These are phyloP conservation scores for Simplicillium sp. DNA, from an alignment of 2,329 filamentous ascomycete species.

Conservation along the genomic window DNA sequence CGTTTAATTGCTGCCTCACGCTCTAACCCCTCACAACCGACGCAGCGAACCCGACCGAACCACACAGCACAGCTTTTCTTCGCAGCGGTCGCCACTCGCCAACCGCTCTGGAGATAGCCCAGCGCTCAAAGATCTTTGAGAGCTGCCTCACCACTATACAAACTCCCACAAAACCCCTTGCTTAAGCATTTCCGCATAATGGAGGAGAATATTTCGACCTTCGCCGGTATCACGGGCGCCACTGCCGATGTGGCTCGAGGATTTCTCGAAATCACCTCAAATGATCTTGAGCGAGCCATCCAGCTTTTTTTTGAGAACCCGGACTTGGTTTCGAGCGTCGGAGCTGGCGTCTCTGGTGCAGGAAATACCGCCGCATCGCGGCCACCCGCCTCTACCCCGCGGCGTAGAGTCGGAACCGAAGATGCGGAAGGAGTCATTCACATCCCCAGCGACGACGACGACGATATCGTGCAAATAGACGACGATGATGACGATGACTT, in stretches of 20 bases:
- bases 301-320: constrained; percentile 86
- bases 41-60: too few relatives aligned
- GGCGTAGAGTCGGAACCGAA: constrained; percentile 18
- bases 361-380: constrained; percentile 8
- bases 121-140: too few relatives aligned
- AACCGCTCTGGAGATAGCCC: too few relatives aligned
- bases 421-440: constrained; percentile 44
- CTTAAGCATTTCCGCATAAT: too few relatives aligned
- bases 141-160: too few relatives aligned
- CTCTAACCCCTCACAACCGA: too few relatives aligned
- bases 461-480: constrained; percentile 30
- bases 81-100: too few relatives aligned
- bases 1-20: too few relatives aligned
- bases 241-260: constrained; percentile 65
- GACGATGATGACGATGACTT: constrained; percentile 28
- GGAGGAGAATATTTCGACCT: constrained; percentile 68
- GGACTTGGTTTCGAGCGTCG: constrained; percentile 43
- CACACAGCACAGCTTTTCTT: too few relatives aligned
- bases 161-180: too few relatives aligned
- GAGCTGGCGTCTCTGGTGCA: constrained; percentile 18
- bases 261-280: constrained; percentile 78
- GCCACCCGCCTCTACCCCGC: constrained; percentile 13
- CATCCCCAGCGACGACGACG: constrained; percentile 69
- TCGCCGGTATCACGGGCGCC: constrained; percentile 73
- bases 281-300: constrained; percentile 76